Evolutionary conservation across 2,329 filamentous ascomycete genomes (phyloP).

Genomic region (Cucurbitaria berberidis): DNA sequence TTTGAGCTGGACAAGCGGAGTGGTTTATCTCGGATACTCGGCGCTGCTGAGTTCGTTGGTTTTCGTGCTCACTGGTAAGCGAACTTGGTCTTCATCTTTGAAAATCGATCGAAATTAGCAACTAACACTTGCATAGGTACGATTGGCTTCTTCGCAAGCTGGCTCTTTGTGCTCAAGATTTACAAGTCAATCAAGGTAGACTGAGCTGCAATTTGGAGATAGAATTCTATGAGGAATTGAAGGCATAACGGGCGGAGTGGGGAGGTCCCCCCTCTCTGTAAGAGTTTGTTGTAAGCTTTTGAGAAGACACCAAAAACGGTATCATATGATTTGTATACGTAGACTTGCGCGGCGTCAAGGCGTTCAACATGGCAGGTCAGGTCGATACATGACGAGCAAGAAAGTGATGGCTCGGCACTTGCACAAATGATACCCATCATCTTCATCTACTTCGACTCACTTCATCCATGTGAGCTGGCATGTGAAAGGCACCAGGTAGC

Average conservation of each 20-base stretch:
- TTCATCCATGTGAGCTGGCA: conserved; percentile 9
- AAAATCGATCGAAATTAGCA: not conserved
- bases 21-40: conserved; percentile 94
- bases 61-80: conserved; percentile 89
- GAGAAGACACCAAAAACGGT: not conserved
- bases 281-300: not conserved
- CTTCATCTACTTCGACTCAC: not conserved
- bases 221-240: not conserved
- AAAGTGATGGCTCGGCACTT: not conserved
- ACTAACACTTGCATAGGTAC: conserved; percentile 65
- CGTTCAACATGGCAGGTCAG: not conserved
- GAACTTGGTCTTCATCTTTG: not conserved
- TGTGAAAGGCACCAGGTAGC: conserved; percentile 32
- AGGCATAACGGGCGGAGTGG: not conserved
- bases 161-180: conserved; percentile 92
- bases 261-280: not conserved
- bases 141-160: conserved; percentile 94
- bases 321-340: conserved; percentile 2
- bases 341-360: conserved; percentile 7
- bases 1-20: conserved; percentile 80
- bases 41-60: conserved; percentile 87
- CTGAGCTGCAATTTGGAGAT: conserved; percentile 51
- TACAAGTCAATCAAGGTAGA: conserved; percentile 99
- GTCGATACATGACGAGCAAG: not conserved
- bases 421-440: not conserved